Percentiles rank a stretch among this genome's conserved stretches.
Evolutionary conservation across 805 yeast species (phyloP).

Genomic region (Sugiyamaella floridensis): DNA sequence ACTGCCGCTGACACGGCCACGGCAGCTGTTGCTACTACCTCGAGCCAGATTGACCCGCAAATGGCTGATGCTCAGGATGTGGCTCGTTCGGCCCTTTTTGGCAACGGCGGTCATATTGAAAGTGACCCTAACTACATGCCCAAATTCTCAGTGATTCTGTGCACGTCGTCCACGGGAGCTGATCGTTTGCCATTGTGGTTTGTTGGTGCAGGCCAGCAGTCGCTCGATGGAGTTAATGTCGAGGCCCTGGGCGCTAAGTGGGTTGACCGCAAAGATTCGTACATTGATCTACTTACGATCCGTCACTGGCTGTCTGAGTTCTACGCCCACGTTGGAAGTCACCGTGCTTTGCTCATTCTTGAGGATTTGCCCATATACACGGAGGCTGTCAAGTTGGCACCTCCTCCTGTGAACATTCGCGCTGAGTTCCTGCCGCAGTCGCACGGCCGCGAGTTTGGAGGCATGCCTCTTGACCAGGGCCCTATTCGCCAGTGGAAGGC

Average conservation of each 20-base stretch:
- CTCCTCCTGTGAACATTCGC: conserved; percentile 8
- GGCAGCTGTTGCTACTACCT: conserved; percentile 1
- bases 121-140: background rate
- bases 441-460: conserved; percentile 7
- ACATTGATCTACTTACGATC: conserved; percentile 8
- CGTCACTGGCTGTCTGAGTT: conserved; percentile 11
- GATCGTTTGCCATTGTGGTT: conserved; percentile 11
- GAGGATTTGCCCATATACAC: conserved; percentile 5
- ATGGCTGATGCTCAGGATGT: conserved; percentile 6
- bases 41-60: background rate
- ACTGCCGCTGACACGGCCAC: conserved; percentile 1
- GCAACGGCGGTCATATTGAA: background rate
- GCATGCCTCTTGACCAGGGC: conserved; percentile 10
- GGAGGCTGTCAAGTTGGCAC: conserved; percentile 8
- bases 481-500: conserved; percentile 6
- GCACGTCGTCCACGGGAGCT: conserved; percentile 7
- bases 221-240: conserved; percentile 6
- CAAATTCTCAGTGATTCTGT: conserved; percentile 6
- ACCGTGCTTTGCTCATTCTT: conserved; percentile 4
- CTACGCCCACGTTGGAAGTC: conserved; percentile 1
- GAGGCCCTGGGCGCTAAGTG: conserved; percentile 3
- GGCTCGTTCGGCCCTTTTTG: conserved; percentile 4
- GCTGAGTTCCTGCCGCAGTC: conserved; percentile 7
- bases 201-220: conserved; percentile 7
- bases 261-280: conserved; percentile 4